Evolutionary conservation across 257 asterid species (phyloP).

Genomic region (Ballota nigra): DNA sequence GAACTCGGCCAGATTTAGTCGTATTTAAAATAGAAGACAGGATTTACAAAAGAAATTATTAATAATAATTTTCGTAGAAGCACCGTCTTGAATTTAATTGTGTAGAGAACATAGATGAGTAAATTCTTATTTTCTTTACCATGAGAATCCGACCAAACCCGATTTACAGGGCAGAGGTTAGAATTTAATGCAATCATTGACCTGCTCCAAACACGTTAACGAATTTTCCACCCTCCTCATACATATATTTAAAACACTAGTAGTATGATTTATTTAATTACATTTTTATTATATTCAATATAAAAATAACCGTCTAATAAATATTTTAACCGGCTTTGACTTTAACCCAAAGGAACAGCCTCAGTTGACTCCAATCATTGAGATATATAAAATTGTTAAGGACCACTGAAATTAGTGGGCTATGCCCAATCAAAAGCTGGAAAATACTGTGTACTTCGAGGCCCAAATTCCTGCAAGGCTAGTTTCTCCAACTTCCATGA

Average conservation of each 20-base stretch:
- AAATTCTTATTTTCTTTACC: slow-evolving; percentile 2
- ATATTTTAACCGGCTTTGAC: slow-evolving; percentile 33
- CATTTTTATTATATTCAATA: background rate
- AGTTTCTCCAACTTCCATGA: slow-evolving; percentile 18
- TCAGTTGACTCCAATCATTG: slow-evolving; percentile 46
- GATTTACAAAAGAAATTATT: too few relatives aligned
- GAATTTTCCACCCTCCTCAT: slow-evolving; percentile 19
- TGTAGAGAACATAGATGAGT: slow-evolving; percentile 8
- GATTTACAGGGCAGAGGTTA: slow-evolving; percentile 23
- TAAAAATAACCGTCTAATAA: slow-evolving; percentile 21
- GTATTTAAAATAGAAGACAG: too few relatives aligned
- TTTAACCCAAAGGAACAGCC: slow-evolving; percentile 29
- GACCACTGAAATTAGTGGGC: slow-evolving; percentile 31
- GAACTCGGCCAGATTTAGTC: too few relatives aligned
- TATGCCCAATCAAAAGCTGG: slow-evolving; percentile 21
- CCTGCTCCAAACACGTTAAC: slow-evolving; percentile 38
- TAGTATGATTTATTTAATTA: background rate
- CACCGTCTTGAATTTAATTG: background rate
- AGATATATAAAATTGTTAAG: slow-evolving; percentile 20
- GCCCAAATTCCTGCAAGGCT: slow-evolving; percentile 35
- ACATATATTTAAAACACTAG: background rate
- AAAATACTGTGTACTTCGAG: slow-evolving; percentile 35
- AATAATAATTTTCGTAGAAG: background rate
- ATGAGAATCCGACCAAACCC: slow-evolving; percentile 46
- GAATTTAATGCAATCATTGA: slow-evolving; percentile 47